Percentiles rank a stretch among this genome's conserved stretches.
phyloP scores from a whole-genome alignment of 2,329 filamentous ascomycete genomes.

The Monilinia aucupariae region DNA sequence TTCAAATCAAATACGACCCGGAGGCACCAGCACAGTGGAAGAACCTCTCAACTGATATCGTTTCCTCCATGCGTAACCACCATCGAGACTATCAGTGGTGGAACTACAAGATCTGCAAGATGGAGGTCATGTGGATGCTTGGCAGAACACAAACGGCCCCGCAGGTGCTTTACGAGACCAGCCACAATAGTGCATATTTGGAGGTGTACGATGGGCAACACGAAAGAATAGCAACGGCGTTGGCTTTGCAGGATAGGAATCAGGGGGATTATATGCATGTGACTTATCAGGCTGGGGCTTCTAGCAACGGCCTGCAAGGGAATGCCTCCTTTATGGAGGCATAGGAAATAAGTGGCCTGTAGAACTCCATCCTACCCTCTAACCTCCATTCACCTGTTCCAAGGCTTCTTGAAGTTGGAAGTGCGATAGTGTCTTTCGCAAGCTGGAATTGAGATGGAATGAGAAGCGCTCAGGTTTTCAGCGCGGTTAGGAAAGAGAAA shows the following conservation, averaged over 20 bases:
- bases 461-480: not conserved
- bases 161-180: not conserved
- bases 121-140: not conserved
- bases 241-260: not conserved
- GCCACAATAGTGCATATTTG: not conserved
- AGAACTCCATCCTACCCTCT: accelerated
- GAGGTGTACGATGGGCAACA: not conserved
- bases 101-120: not conserved
- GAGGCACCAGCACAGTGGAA: not conserved
- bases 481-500: not conserved
- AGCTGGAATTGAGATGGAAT: not conserved
- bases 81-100: not conserved
- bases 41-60: not conserved
- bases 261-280: not conserved
- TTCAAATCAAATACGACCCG: not conserved
- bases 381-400: no score
- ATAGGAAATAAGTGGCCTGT: not conserved
- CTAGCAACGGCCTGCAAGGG: not conserved
- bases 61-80: not conserved
- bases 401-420: no score
- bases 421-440: no score
- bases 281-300: not conserved
- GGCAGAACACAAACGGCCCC: not conserved
- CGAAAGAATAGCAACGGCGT: not conserved
- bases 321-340: not conserved